Evolutionary conservation across 495 filamentous ascomycete genomes (phyloP), one percentile per base, ranked within the genome.

Genomic region (Podospora comata): DNA sequence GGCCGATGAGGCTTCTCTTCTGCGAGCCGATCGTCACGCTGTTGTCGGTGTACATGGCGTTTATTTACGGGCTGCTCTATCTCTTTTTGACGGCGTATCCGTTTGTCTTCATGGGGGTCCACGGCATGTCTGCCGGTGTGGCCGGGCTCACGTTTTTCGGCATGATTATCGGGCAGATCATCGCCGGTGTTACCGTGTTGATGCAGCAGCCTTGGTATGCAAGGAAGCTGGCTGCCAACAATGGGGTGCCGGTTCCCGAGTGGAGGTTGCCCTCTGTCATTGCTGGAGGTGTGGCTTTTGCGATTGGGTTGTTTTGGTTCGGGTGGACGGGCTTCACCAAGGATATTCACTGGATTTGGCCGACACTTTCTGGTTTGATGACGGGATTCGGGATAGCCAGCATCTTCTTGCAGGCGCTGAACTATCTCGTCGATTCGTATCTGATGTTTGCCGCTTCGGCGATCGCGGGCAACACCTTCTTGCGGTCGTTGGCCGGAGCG

Each of bases 371-470:
- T 5, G 92, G 93, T 30, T 71, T 84, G 54, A 79, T 84, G 34
- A 82, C 79, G 18, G 86, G 85, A 18, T 85, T 88, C 62, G 85
- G 86, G 3, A 81, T 97, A 1, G 82, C 94, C 73, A 84, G 87
- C 58, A 94, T 96, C 76, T 96, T 96, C 84, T 83, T 96, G 13
- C 91, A 94, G 76, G 80, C 89, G 4, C 83, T 96, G 65, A 96
- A 95, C 77, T 96, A 96, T 76, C 83, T 96, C 34, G 90, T 96
- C 65, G 92, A 96, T 73, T 87, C 92, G 11, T 95, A 96, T 75
- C 88, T 96, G 67, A 93, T 94, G 82, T 90, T 94, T 65, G 92
- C 92, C 15, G 92, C 92, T 48, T 94, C 92, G 5, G 91, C 92
- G 28, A 92, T 96, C 60, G 93, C 93, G 7, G 92, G 89, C 26